Percentiles rank a stretch among this genome's conserved stretches.
Conservation (phyloP, 148 eudicot genomes). For the Silene latifolia region DNA sequence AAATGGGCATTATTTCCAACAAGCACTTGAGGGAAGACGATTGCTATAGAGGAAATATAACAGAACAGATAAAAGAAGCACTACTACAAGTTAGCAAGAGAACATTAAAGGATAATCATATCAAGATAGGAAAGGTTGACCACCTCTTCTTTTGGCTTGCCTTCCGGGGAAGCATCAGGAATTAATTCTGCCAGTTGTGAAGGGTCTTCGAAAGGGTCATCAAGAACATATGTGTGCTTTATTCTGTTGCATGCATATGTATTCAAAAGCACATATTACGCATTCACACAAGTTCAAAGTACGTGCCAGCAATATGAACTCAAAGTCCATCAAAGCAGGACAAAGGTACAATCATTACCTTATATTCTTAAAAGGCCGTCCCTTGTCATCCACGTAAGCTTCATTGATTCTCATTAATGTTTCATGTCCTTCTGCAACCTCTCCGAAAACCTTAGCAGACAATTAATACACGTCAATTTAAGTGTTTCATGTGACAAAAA, state of each 20-base stretch:
- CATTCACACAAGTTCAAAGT: neutral
- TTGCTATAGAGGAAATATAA: neutral
- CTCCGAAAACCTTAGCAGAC: slow-evolving; percentile 73
- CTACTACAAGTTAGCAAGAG: neutral
- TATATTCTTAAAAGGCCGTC: slow-evolving; percentile 83
- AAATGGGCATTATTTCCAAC: neutral
- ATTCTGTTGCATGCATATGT: slow-evolving; percentile 41
- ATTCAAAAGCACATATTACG: slow-evolving; percentile 10
- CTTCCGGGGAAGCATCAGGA: slow-evolving; percentile 95
- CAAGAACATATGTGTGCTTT: slow-evolving; percentile 85
- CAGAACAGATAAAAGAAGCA: neutral
- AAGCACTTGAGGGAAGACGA: neutral
- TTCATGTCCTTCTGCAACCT: slow-evolving; percentile 88
- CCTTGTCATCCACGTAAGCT: slow-evolving; percentile 83
- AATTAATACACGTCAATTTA: neutral
- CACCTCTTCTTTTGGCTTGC: slow-evolving; percentile 92
- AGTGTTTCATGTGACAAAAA: neutral
- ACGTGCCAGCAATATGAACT: neutral
- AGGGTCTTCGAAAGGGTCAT: slow-evolving; percentile 96
- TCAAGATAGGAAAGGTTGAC: neutral
- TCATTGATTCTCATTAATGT: slow-evolving; percentile 79
- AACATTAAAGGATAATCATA: neutral
- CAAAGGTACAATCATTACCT: slow-evolving; percentile 33
- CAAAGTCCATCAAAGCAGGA: neutral
- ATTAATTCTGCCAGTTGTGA: slow-evolving; percentile 58